phyloP scores from a whole-genome alignment of 2,329 filamentous ascomycete genomes.

The Clarireedia hainanense region DNA sequence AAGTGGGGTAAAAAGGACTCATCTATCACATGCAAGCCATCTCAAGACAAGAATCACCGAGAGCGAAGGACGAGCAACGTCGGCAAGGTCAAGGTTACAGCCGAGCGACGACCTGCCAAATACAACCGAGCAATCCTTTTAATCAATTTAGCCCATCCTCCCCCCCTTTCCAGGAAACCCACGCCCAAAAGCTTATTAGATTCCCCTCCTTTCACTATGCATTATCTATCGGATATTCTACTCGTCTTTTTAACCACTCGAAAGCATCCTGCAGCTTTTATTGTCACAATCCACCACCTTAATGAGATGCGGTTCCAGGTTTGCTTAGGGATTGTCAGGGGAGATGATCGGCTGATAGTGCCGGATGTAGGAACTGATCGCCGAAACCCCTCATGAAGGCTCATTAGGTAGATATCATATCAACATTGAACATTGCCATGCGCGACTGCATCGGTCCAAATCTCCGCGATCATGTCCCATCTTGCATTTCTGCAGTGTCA shows the following conservation, averaged over 20 bases:
- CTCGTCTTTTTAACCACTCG: not conserved
- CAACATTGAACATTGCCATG: not conserved
- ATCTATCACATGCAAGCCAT: no score
- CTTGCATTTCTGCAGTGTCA: not conserved
- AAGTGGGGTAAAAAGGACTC: no score
- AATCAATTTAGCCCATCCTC: not conserved
- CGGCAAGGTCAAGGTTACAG: not conserved
- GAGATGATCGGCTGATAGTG: conserved; percentile 1
- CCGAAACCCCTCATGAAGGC: not conserved
- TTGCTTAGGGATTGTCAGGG: conserved; percentile 2
- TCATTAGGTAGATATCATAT: not conserved
- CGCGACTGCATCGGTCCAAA: not conserved
- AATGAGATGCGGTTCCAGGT: not conserved
- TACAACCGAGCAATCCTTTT: not conserved
- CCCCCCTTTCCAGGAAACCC: not conserved
- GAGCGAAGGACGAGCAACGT: not conserved
- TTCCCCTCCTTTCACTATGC: not conserved
- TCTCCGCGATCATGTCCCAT: not conserved
- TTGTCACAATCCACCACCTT: not conserved
- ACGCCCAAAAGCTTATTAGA: not conserved
- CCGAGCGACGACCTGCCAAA: not conserved
- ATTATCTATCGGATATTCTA: not conserved
- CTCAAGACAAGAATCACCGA: no score
- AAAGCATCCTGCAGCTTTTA: no score
- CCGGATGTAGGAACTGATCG: conserved; percentile 2